A percentile compares a stretch with the other conserved stretches of the same genome.
Evolutionary conservation across 805 yeast species (phyloP).

Genomic region (Wickerhamomyces pijperi): DNA sequence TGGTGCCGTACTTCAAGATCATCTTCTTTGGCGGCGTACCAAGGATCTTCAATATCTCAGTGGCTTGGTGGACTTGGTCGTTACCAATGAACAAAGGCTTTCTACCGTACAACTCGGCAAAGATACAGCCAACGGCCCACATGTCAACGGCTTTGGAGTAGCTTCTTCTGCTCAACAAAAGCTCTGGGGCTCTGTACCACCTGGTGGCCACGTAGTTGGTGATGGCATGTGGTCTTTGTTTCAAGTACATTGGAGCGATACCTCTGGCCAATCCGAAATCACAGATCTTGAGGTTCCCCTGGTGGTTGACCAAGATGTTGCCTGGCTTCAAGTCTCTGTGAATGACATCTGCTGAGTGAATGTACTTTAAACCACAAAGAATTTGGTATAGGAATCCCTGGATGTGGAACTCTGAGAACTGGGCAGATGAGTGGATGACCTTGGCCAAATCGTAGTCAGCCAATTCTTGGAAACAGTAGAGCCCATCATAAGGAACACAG

Average conservation of each 20-base stretch:
- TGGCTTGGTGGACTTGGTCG: conserved; percentile 59
- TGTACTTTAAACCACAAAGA: conserved; percentile 75
- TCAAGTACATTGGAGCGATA: conserved; percentile 27
- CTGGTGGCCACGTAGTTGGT: conserved; percentile 88
- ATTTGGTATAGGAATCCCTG: conserved; percentile 71
- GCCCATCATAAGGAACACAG: conserved; percentile 64
- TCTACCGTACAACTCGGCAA: conserved; percentile 76
- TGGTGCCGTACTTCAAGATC: conserved; percentile 32
- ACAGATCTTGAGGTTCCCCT: conserved; percentile 75
- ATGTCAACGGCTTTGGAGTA: conserved; percentile 71
- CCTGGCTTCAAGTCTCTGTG: conserved; percentile 93
- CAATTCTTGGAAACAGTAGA: conserved; percentile 81
- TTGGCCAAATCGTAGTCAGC: conserved; percentile 72
- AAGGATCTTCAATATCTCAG: conserved; percentile 52
- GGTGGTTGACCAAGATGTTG: conserved; percentile 63
- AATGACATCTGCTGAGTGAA: conserved; percentile 85
- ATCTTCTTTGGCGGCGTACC: conserved; percentile 57
- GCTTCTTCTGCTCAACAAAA: conserved; percentile 46
- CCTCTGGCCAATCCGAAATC: conserved; percentile 93
- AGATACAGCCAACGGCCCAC: conserved; percentile 91
- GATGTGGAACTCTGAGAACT: conserved; percentile 76
- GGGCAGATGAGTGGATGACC: conserved; percentile 69
- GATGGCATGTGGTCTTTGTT: conserved; percentile 32
- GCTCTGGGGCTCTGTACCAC: conserved; percentile 94
- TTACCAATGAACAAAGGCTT: conserved; percentile 73